Evolutionary conservation across 2,329 filamentous ascomycete species (phyloP), one percentile per base, ranked within the genome.

Genomic region (Septoria linicola): DNA sequence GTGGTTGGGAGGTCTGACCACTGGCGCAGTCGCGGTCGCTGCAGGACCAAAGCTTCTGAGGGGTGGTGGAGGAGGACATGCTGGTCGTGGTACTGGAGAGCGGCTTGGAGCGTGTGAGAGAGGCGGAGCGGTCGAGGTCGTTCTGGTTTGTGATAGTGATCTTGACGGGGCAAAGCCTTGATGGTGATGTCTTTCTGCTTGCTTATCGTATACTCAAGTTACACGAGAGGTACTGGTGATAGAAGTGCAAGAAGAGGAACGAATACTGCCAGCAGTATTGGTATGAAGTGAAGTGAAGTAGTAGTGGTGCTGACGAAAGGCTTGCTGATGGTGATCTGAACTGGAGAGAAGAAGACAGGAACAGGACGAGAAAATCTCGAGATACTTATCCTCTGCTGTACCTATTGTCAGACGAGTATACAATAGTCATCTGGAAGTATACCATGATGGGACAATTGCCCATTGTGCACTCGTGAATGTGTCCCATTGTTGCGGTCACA

Each of bases 11-110:
- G 30, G 46, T 49, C 40, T 54, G 49, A 16, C 30, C 45, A 6
- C 31, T 51, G 31, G 51, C 53, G 54, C 58, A 60, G 13, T 45
- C 32, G 16, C 51, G 50, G 36, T 58, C 54, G 20, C 49, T 53
- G 46, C 55, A 60, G 4, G 35, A 31, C 54, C 49, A 57, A 19
- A 49, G 54, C 3, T 17, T 40, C 41, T 31, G 27, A 10, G 27
- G 35, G 17, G 20, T 17, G 25, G 23, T 3, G 45, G 16, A 39
- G 35, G 41, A 17, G 27, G 37, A 16, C 31, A 31, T 45, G 23
- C 42, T n/a, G 34, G n/a, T 37, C 14, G 30, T 45, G 30, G 13
- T 23, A 31, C n/a, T n/a, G n/a, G n/a, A n/a, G n/a, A n/a, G n/a
- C n/a, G n/a, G n/a, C n/a, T n/a, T n/a, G n/a, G n/a, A n/a, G n/a